Evolutionary conservation across 805 yeast species (phyloP).

Genomic region (Ogataea polymorpha): DNA sequence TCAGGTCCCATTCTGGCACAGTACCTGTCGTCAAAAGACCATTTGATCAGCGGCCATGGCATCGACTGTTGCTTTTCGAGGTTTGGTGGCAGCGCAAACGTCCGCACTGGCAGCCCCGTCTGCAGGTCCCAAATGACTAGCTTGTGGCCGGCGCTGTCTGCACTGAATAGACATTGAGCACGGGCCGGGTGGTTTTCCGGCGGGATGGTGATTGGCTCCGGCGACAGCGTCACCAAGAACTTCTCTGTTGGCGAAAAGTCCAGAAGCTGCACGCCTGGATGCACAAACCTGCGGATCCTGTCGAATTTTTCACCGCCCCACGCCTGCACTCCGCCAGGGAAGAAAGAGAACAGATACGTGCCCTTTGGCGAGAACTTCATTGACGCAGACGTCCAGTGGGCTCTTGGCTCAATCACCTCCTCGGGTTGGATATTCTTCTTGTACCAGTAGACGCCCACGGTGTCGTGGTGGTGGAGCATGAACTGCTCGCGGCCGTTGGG

Average conservation of each 20-base stretch:
- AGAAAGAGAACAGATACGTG: slow-evolving; percentile 79
- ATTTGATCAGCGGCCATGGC: slow-evolving; percentile 95
- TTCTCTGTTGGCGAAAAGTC: slow-evolving; percentile 93
- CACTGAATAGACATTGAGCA: slow-evolving; percentile 75
- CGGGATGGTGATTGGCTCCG: slow-evolving; percentile 73
- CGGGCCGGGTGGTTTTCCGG: slow-evolving; percentile 62
- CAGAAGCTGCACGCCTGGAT: slow-evolving; percentile 83
- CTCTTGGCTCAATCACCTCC: slow-evolving; percentile 72
- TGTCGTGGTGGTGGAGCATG: slow-evolving; percentile 72
- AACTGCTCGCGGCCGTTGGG: slow-evolving; percentile 87
- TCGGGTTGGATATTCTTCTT: slow-evolving; percentile 68
- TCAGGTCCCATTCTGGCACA: slow-evolving; percentile 95
- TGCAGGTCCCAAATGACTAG: slow-evolving; percentile 89
- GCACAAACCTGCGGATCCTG: slow-evolving; percentile 73
- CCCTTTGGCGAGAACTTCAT: slow-evolving; percentile 94
- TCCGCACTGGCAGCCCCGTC: slow-evolving; percentile 79
- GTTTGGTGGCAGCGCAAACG: slow-evolving; percentile 84
- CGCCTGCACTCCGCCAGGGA: slow-evolving; percentile 90
- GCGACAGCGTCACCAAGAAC: slow-evolving; percentile 85
- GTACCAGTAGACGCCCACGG: slow-evolving; percentile 86
- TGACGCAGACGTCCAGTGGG: slow-evolving; percentile 82
- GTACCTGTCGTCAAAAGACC: slow-evolving; percentile 90
- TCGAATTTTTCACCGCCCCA: slow-evolving; percentile 91
- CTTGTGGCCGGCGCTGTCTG: slow-evolving; percentile 88
- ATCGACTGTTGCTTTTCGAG: slow-evolving; percentile 61